phyloP scores from a whole-genome alignment of 352 stramenopile genomes.

The Globisporangium apiculatum region DNA sequence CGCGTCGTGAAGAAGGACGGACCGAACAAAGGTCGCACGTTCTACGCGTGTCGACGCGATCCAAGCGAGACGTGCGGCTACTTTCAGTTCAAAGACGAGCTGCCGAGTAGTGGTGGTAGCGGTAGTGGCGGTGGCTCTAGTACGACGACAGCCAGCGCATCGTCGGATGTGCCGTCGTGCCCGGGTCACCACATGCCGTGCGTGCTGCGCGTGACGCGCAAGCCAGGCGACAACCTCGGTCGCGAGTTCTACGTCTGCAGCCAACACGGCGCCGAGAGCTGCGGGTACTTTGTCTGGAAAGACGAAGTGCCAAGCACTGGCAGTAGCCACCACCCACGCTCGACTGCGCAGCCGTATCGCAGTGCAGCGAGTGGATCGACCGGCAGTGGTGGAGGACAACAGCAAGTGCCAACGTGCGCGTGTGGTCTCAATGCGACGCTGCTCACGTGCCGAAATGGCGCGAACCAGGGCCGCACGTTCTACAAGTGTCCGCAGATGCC shows the following conservation, averaged over 20 bases:
- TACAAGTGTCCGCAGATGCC: constrained; percentile 85
- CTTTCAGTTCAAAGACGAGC: constrained; percentile 75
- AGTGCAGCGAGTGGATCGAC: too few species aligned
- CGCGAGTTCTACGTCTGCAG: constrained; percentile 92
- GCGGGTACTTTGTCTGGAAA: constrained; percentile 90
- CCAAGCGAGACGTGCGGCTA: constrained; percentile 59
- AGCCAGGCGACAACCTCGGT: constrained; percentile 74
- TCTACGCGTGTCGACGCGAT: constrained; percentile 46
- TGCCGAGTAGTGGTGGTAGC: not conserved
- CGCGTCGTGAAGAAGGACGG: constrained; percentile 59
- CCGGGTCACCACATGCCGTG: constrained; percentile 35
- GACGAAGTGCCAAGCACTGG: constrained; percentile 41
- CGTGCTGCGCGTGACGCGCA: constrained; percentile 34
- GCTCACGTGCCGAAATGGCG: constrained; percentile 58
- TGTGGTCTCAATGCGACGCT: constrained; percentile 36
- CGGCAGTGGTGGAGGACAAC: not conserved
- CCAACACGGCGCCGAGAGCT: constrained; percentile 63
- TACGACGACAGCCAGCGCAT: too few species aligned
- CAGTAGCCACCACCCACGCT: not conserved
- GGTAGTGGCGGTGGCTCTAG: not conserved
- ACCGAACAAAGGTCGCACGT: constrained; percentile 56
- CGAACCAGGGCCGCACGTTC: constrained; percentile 90
- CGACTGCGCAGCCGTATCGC: constrained; percentile 1
- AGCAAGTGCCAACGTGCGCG: constrained; percentile 21
- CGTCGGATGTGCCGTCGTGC: constrained; percentile 25